Percentiles rank a stretch among this genome's conserved stretches.
Conservation (phyloP, 1,284 basidiomycete genomes). For the Cryptococcus sp. region DNA sequence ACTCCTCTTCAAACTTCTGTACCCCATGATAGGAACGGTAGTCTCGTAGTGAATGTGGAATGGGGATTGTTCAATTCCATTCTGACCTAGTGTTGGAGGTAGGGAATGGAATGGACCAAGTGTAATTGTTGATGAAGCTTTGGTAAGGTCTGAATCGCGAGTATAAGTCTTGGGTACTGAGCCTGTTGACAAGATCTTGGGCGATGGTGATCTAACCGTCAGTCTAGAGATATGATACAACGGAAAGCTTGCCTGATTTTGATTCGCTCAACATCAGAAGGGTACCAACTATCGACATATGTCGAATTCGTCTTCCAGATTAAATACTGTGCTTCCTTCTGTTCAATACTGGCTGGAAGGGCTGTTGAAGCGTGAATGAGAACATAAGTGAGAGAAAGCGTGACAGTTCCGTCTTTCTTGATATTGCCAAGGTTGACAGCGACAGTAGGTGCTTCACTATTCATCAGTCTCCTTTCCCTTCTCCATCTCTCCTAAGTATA, state of each 20-base stretch:
- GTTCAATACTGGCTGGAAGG: slow-evolving; percentile 67
- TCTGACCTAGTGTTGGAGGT: slow-evolving; percentile 54
- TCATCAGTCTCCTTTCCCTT: slow-evolving; percentile 29
- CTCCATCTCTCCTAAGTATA: too few relatives aligned
- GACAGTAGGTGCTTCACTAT: slow-evolving; percentile 38
- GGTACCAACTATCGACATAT: slow-evolving; percentile 72
- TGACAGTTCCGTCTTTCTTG: slow-evolving; percentile 58
- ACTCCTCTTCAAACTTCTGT: slow-evolving; percentile 65
- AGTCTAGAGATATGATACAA: slow-evolving; percentile 16
- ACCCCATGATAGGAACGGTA: slow-evolving; percentile 71
- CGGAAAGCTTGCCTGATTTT: slow-evolving; percentile 66
- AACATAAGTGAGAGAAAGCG: slow-evolving; percentile 69
- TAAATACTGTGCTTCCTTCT: slow-evolving; percentile 74
- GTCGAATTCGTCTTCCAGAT: slow-evolving; percentile 67
- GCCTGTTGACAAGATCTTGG: slow-evolving; percentile 65
- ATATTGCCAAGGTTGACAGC: slow-evolving; percentile 29
- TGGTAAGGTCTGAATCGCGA: slow-evolving; percentile 53
- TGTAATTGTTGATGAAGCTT: slow-evolving; percentile 73
- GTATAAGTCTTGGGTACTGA: slow-evolving; percentile 45
- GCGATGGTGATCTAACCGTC: slow-evolving; percentile 57
- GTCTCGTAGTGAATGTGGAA: slow-evolving; percentile 75
- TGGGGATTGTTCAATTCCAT: slow-evolving; percentile 57
- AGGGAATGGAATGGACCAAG: slow-evolving; percentile 82
- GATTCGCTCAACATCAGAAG: slow-evolving; percentile 72
- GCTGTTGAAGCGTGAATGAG: slow-evolving; percentile 71